Evolutionary conservation across 2,329 filamentous ascomycete genomes (phyloP).

Genomic region (Colletotrichum eremochloae): DNA sequence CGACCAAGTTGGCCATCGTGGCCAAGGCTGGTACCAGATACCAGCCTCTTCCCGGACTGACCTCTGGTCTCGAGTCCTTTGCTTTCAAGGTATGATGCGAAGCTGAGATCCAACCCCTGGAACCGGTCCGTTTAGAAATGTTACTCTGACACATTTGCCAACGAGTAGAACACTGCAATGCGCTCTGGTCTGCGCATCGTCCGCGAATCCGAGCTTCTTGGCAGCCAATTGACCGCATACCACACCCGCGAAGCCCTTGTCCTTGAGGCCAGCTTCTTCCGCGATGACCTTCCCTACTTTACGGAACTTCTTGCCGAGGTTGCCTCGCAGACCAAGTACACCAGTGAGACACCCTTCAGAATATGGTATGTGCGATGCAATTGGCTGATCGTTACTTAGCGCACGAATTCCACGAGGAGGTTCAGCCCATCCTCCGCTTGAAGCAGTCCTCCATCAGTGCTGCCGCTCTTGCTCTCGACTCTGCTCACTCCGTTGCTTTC

Average conservation of each 20-base stretch:
- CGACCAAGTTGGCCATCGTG: constrained; percentile 91
- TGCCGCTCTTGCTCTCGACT: constrained; percentile 81
- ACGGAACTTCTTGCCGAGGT: constrained; percentile 95
- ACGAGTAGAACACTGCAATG: constrained; percentile 81
- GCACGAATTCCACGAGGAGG: constrained; percentile 91
- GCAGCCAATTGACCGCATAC: constrained; percentile 87
- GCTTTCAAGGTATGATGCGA: constrained; percentile 86
- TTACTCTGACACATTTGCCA: constrained; percentile 31
- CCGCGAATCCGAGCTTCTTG: constrained; percentile 94
- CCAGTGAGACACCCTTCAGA: constrained; percentile 66
- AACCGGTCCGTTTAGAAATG: not conserved
- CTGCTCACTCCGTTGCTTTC: constrained; percentile 88
- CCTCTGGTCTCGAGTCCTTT: constrained; percentile 92
- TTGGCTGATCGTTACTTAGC: constrained; percentile 63
- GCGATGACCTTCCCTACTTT: constrained; percentile 97
- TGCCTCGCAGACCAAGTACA: constrained; percentile 88
- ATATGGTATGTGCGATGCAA: constrained; percentile 1
- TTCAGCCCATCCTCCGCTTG: constrained; percentile 80
- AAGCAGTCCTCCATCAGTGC: constrained; percentile 79
- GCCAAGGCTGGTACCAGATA: constrained; percentile 95
- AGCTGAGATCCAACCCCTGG: constrained; percentile 9
- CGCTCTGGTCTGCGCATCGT: constrained; percentile 93
- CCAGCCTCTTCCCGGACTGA: constrained; percentile 89
- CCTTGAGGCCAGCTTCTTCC: constrained; percentile 93
- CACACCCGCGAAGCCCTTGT: constrained; percentile 95